Conservation (phyloP, 139 green algal species). For the Picochlorum sp. region DNA sequence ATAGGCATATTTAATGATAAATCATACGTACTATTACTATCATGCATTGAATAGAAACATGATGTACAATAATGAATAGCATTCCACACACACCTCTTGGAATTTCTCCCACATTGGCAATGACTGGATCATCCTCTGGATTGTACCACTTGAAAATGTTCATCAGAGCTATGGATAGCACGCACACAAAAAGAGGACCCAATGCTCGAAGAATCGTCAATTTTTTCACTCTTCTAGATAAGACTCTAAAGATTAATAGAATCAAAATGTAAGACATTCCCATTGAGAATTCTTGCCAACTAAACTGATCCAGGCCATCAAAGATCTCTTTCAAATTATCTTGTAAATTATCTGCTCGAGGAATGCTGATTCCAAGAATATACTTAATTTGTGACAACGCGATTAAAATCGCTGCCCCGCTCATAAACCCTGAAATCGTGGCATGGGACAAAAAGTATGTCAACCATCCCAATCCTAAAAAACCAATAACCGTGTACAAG, state of each 20-base stretch:
- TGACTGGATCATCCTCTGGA: neutral
- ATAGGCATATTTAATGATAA: too few species aligned
- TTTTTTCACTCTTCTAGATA: constrained; percentile 5
- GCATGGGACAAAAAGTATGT: constrained; percentile 76
- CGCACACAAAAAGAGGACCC: constrained; percentile 36
- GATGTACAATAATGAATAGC: neutral
- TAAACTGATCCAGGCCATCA: constrained; percentile 2
- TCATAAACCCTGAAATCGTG: constrained; percentile 78
- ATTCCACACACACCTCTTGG: too few species aligned
- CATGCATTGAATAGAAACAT: neutral
- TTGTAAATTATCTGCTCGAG: constrained; percentile 20
- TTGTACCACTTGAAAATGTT: constrained; percentile 28
- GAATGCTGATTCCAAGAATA: constrained; percentile 34
- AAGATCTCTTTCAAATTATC: constrained; percentile 23
- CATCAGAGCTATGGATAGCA: constrained; percentile 37
- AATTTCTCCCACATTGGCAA: constrained; percentile 30
- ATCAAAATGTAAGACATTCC: constrained; percentile 34
- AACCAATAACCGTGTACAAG: constrained; percentile 58
- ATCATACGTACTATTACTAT: neutral
- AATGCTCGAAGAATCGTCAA: constrained; percentile 28
- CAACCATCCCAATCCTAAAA: constrained; percentile 70
- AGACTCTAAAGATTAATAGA: constrained; percentile 17
- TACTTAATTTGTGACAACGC: constrained; percentile 28
- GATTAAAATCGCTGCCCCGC: constrained; percentile 74
- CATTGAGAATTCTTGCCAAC: constrained; percentile 39